phyloP scores from a whole-genome alignment of 345 rosid genomes.

The Jatropha curcas region DNA sequence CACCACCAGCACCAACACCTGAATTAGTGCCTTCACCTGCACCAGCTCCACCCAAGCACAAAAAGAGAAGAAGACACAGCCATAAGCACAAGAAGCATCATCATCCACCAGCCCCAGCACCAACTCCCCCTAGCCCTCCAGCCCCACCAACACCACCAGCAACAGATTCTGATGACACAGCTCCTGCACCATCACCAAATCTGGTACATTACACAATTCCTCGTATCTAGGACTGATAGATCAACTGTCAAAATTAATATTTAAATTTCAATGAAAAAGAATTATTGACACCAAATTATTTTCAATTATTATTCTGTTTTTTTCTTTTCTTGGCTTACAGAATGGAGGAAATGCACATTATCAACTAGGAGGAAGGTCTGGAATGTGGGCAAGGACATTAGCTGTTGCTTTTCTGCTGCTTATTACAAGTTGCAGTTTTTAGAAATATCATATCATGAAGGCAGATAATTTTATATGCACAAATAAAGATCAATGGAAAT shows the following conservation, averaged over 20 bases:
- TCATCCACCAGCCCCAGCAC: slow-evolving; percentile 32
- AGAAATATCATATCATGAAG: slow-evolving; percentile 22
- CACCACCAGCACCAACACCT: slow-evolving; percentile 46
- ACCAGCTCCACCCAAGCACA: slow-evolving; percentile 29
- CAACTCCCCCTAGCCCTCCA: slow-evolving; percentile 65
- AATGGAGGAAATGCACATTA: slow-evolving; percentile 55
- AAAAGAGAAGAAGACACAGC: slow-evolving; percentile 22
- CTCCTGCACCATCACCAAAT: slow-evolving; percentile 84
- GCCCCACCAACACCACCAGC: slow-evolving; percentile 58
- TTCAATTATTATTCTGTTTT: slow-evolving; percentile 7
- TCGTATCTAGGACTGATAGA: slow-evolving; percentile 7
- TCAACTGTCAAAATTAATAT: neutral
- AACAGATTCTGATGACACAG: slow-evolving; percentile 51
- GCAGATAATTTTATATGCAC: slow-evolving; percentile 33
- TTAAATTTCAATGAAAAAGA: neutral
- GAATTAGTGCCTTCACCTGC: slow-evolving; percentile 23
- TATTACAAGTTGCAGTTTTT: slow-evolving; percentile 44
- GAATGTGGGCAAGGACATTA: slow-evolving; percentile 49
- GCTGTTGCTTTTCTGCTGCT: slow-evolving; percentile 51
- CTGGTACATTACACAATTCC: slow-evolving; percentile 24
- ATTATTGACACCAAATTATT: neutral
- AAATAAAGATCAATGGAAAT: slow-evolving; percentile 19
- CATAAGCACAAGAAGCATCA: slow-evolving; percentile 33
- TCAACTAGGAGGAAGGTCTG: slow-evolving; percentile 42
- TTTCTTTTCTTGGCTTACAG: slow-evolving; percentile 38